Conservation (phyloP, 371 early-diverging fungal species). For the Mucor velutinosus region DNA sequence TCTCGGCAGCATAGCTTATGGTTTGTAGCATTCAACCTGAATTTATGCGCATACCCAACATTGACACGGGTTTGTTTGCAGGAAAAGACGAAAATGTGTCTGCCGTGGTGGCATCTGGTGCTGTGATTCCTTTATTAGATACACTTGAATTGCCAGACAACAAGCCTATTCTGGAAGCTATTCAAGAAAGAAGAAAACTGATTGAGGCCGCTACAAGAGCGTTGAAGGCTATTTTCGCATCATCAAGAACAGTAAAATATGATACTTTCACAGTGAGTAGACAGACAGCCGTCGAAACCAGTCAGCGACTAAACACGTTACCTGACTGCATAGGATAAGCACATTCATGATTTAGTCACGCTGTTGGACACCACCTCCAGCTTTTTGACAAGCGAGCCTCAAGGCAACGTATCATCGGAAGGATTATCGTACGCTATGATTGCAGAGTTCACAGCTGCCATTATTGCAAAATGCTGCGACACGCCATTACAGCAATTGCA, state of each 20-base stretch:
- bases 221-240: slow-evolving; percentile 74
- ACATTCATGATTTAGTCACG: slow-evolving; percentile 37
- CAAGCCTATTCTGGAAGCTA: slow-evolving; percentile 38
- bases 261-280: slow-evolving; percentile 60
- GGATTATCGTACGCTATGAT: slow-evolving; percentile 59
- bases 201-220: slow-evolving; percentile 77
- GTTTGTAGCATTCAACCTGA: slow-evolving; percentile 10
- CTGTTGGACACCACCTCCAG: slow-evolving; percentile 34
- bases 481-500: slow-evolving; percentile 62
- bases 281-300: not conserved
- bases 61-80: slow-evolving; percentile 22
- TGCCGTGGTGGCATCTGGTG: slow-evolving; percentile 63
- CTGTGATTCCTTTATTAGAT: slow-evolving; percentile 61
- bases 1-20: slow-evolving; percentile 82
- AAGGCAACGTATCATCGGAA: slow-evolving; percentile 36
- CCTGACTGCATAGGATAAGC: slow-evolving; percentile 34
- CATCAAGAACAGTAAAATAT: slow-evolving; percentile 52
- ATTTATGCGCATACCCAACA: not conserved
- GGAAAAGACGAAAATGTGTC: slow-evolving; percentile 70
- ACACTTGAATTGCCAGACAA: slow-evolving; percentile 52
- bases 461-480: slow-evolving; percentile 70
- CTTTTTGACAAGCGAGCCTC: slow-evolving; percentile 26
- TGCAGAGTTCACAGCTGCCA: slow-evolving; percentile 69
- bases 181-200: slow-evolving; percentile 53
- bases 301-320: not conserved